These are phyloP conservation scores for Capsicum pubescens DNA, from an alignment of 257 asterid genomes.

Conservation along the genomic window DNA sequence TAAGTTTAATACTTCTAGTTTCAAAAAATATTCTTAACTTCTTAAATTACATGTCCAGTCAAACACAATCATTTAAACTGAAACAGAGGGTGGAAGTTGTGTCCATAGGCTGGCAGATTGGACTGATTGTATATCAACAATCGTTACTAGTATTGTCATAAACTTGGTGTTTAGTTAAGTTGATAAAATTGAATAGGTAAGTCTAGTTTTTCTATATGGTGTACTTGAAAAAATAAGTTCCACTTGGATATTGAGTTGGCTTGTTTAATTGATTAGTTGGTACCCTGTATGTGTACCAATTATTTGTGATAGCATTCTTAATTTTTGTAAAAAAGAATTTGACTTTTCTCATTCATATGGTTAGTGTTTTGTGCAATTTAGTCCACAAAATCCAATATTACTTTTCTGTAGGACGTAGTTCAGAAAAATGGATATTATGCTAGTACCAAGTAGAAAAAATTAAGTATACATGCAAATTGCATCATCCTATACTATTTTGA, in stretches of 20 bases:
- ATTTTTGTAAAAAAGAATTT: neutral
- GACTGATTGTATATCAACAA: neutral
- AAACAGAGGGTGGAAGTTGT: neutral
- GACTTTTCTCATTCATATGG: neutral
- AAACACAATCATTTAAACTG: neutral
- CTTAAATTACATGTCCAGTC: neutral
- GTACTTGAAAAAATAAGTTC: neutral
- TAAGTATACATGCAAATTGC: too few relatives aligned
- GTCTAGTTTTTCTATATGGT: neutral
- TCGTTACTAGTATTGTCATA: neutral
- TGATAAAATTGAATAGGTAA: neutral
- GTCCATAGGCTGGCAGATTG: neutral
- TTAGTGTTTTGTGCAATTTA: too few relatives aligned
- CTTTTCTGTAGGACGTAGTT: too few relatives aligned
- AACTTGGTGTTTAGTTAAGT: neutral
- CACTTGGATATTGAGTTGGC: neutral
- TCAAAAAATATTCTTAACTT: neutral
- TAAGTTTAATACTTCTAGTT: neutral
- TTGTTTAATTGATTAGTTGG: neutral
- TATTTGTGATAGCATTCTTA: neutral
- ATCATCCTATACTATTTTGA: too few relatives aligned
- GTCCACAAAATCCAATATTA: too few relatives aligned
- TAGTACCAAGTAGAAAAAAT: too few relatives aligned
- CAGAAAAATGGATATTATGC: too few relatives aligned
- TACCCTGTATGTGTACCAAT: slow-evolving; percentile 1